Evolutionary conservation across 2,329 filamentous ascomycete genomes (phyloP), one percentile per base, ranked within the genome.

Genomic region (Fusarium albidum): DNA sequence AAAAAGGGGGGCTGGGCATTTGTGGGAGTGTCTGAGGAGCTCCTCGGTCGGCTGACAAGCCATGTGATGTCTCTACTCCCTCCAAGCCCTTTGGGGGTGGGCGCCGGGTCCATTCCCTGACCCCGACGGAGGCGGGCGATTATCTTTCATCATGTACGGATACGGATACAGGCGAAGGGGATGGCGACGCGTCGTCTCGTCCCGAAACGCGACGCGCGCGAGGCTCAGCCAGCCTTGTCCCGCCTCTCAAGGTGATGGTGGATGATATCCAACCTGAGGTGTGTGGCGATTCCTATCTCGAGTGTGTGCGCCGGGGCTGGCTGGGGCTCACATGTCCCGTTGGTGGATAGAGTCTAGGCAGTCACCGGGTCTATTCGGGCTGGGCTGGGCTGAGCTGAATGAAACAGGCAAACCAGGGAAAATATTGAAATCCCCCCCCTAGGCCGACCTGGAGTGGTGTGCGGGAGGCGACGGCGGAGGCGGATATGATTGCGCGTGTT

Each of bases 11-110:
- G 57, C 45, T 52, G 49, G 49, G 25, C 43, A 44, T 49, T 38
- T 48, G 47, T 39, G 43, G 55, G 52, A 45, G 55, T 55, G 49
- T 31, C 50, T 60, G 39, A 63, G 49, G 44, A 52, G 64, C 51
- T 41, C 44, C 45, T 21, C 32, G 62, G 64, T 67, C 64, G 60
- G 62, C 64, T 67, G 64, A 67, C 57, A 52, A 57, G 57, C 64
- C 64, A 67, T 67, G 62, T 65, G 64, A 67, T 63, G 48, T 50
- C 39, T 55, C 42, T 57, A 50, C 40, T 21, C 43, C 45, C 40
- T 35, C 17, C 39, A 28, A 34, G 46, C 29, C 29, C 47, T 38
- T 39, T 41, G 27, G 51, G 35, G 42, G 34, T 41, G 51, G 33
- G 29, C 44, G 46, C 40, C 29, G 31, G 43, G 29, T 49, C 43